Conservation (phyloP, 345 rosid species). For the Salix exigua region DNA sequence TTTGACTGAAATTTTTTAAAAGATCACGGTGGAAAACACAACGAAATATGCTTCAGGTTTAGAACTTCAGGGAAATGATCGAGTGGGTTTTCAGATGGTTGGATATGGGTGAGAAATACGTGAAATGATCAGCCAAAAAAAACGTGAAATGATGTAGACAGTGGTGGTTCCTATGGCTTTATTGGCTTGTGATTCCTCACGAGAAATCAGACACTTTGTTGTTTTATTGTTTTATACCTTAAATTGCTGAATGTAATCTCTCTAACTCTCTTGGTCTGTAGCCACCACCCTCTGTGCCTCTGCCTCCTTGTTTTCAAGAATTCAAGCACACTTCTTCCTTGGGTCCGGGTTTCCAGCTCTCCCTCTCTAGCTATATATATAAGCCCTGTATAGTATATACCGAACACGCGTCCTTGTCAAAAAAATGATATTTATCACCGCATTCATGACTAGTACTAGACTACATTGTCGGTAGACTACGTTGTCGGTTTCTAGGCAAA, state of each 20-base stretch:
- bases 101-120: slow-evolving; percentile 28
- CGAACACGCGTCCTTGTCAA: slow-evolving; percentile 27
- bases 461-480: no score
- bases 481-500: neutral
- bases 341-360: slow-evolving; percentile 19
- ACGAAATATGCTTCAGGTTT: neutral
- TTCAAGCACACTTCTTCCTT: neutral
- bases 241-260: neutral
- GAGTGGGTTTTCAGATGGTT: slow-evolving; percentile 5
- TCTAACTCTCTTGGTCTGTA: neutral
- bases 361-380: neutral
- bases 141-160: slow-evolving; percentile 38
- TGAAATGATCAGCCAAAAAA: slow-evolving; percentile 18
- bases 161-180: slow-evolving; percentile 20
- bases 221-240: neutral
- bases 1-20: neutral
- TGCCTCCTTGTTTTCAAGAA: neutral
- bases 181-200: slow-evolving; percentile 48
- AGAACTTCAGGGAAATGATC: slow-evolving; percentile 1
- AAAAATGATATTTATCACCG: no score
- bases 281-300: neutral
- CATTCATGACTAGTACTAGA: no score
- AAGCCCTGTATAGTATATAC: slow-evolving; percentile 9
- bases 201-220: slow-evolving; percentile 27
- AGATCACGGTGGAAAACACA: slow-evolving; percentile 11